phyloP scores from a whole-genome alignment of 805 yeast species.

The Clavispora santaluciae region DNA sequence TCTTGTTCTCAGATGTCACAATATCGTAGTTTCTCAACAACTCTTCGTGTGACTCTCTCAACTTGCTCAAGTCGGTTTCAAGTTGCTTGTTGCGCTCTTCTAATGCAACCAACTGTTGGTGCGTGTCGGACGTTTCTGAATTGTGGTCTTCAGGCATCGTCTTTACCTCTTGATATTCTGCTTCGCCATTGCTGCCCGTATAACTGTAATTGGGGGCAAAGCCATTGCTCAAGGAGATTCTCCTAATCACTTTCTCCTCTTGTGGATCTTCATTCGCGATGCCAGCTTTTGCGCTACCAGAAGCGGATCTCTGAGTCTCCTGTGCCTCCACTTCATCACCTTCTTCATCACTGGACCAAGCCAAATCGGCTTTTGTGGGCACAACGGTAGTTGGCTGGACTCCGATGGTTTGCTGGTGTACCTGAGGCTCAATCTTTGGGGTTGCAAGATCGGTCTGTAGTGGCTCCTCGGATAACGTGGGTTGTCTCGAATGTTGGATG shows the following conservation, averaged over 20 bases:
- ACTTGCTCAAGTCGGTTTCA: not conserved
- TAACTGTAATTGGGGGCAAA: not conserved
- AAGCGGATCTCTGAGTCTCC: too few relatives aligned
- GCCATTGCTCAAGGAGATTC: conserved; percentile 6
- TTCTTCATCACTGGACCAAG: conserved; percentile 85
- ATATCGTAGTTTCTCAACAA: not conserved
- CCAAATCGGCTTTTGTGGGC: conserved; percentile 80
- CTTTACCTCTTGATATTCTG: not conserved
- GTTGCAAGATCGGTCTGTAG: conserved; percentile 11
- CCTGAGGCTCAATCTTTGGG: conserved; percentile 9
- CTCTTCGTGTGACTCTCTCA: not conserved
- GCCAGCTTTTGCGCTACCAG: too few relatives aligned
- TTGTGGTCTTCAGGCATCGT: not conserved
- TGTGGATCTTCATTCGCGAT: not conserved
- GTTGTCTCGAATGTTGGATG: not conserved
- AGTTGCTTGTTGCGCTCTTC: not conserved
- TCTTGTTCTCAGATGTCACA: not conserved
- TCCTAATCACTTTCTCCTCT: conserved; percentile 6
- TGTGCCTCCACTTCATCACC: conserved; percentile 25
- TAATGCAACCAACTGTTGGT: not conserved
- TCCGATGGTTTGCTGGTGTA: conserved; percentile 30
- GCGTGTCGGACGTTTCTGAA: not conserved
- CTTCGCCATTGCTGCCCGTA: not conserved
- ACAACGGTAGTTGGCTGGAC: conserved; percentile 64
- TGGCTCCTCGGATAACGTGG: not conserved